Evolutionary conservation across 1,284 basidiomycete species (phyloP).

Genomic region (Heterobasidion parviporum): DNA sequence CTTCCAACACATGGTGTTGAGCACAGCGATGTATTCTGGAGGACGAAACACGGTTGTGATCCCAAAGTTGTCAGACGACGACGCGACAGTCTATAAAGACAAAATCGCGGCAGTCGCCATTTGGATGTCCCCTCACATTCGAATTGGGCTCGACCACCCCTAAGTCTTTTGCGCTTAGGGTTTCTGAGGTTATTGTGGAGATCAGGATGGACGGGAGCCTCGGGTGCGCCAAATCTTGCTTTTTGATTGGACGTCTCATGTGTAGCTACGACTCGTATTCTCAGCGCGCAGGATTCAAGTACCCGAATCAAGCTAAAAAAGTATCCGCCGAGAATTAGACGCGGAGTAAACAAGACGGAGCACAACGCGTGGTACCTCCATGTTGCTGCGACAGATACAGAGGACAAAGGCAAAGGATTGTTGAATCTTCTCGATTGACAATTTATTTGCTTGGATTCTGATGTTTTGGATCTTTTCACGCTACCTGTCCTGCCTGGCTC

Average conservation of each 20-base stretch:
- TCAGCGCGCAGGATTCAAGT: too few relatives aligned
- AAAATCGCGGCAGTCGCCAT: background rate
- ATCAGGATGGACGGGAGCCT: too few relatives aligned
- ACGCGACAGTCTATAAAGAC: background rate
- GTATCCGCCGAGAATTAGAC: too few relatives aligned
- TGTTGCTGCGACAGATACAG: background rate
- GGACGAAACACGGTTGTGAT: background rate
- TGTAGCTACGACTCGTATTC: too few relatives aligned
- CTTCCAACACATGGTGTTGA: background rate
- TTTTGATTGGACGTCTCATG: too few relatives aligned
- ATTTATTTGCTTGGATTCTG: background rate
- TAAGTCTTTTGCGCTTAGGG: too few relatives aligned
- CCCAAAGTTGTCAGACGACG: background rate
- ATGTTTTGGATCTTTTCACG: background rate
- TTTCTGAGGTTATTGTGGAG: too few relatives aligned
- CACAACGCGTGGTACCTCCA: background rate
- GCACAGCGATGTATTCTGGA: background rate
- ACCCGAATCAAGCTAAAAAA: too few relatives aligned
- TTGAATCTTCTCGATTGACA: background rate
- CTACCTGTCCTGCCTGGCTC: background rate
- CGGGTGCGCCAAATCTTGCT: too few relatives aligned
- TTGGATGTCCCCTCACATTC: background rate
- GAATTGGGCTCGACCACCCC: background rate
- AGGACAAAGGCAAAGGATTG: background rate
- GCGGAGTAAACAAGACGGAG: background rate